Evolutionary conservation across 345 rosid species (phyloP).

Genomic region (Erysimum cheiranthoides): DNA sequence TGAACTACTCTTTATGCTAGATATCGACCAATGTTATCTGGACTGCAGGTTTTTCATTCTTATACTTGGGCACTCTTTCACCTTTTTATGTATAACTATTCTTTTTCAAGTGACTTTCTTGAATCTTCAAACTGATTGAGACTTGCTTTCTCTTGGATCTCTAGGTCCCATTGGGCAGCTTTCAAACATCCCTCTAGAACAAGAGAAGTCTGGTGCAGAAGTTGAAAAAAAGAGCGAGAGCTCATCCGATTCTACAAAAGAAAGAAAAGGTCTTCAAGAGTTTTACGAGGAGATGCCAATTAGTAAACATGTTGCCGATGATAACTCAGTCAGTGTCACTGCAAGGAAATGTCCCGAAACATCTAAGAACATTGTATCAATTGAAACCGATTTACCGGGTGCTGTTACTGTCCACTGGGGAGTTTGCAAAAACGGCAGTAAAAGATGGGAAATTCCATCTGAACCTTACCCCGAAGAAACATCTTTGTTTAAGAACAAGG

Average conservation of each 20-base stretch:
- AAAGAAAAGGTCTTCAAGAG: constrained; percentile 54
- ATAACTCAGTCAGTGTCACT: constrained; percentile 62
- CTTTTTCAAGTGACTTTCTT: constrained; percentile 9
- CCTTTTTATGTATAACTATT: background rate
- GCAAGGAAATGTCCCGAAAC: constrained; percentile 72
- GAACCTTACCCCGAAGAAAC: constrained; percentile 85
- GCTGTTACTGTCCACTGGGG: constrained; percentile 97
- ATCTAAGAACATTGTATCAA: constrained; percentile 59
- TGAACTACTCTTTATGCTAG: constrained; percentile 3
- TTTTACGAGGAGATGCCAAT: constrained; percentile 80
- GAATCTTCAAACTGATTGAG: constrained; percentile 30
- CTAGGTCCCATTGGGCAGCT: constrained; percentile 67
- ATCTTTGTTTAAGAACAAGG: constrained; percentile 73
- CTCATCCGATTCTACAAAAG: constrained; percentile 50
- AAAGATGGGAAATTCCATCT: constrained; percentile 84
- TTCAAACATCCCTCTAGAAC: constrained; percentile 57
- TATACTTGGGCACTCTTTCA: background rate
- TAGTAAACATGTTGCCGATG: constrained; percentile 55
- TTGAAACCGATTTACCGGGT: constrained; percentile 88
- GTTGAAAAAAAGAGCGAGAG: constrained; percentile 45
- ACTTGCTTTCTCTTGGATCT: constrained; percentile 42
- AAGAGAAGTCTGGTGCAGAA: constrained; percentile 50
- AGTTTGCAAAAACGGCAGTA: constrained; percentile 76
- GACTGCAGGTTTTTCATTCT: constrained; percentile 16
- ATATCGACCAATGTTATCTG: background rate